These are phyloP conservation scores for Zoysia matrella DNA, from an alignment of 202 grass and related monocot species.

Conservation along the genomic window DNA sequence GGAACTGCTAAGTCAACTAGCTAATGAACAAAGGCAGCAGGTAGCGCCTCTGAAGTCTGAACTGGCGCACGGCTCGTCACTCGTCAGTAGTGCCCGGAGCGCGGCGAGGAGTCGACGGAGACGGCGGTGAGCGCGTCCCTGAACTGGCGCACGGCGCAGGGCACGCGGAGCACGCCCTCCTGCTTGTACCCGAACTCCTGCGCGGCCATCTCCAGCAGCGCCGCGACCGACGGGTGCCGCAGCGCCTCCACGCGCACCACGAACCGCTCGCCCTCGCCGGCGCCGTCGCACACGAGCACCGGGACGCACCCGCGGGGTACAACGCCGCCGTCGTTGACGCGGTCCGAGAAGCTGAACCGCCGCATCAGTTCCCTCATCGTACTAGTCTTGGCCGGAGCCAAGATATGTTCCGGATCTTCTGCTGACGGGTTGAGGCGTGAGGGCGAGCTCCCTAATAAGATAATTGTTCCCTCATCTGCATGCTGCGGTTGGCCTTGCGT, in stretches of 20 bases:
- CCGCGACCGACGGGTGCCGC: conserved; percentile 50
- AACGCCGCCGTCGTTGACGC: conserved; percentile 36
- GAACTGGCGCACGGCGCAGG: conserved; percentile 58
- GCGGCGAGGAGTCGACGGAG: conserved; percentile 27
- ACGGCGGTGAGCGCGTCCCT: conserved; percentile 38
- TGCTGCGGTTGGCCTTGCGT: background rate
- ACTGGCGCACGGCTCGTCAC: too few relatives aligned
- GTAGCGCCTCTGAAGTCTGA: too few relatives aligned
- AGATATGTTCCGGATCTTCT: background rate
- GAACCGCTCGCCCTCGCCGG: conserved; percentile 46
- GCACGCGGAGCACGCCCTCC: conserved; percentile 63
- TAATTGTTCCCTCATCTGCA: background rate
- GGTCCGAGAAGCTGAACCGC: conserved; percentile 56
- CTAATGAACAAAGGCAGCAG: background rate
- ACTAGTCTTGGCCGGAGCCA: background rate
- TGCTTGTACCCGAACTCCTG: conserved; percentile 77
- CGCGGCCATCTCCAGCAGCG: background rate
- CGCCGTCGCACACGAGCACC: conserved; percentile 47
- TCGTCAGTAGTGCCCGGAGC: background rate
- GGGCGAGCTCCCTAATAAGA: background rate
- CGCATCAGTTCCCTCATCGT: conserved; percentile 25
- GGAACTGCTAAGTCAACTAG: too few relatives aligned
- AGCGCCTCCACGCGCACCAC: conserved; percentile 60
- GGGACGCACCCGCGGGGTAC: conserved; percentile 65
- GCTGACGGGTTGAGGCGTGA: background rate